Evolutionary conservation across 176 grass and related monocot genomes (phyloP).

Genomic region (Aegilops sharonensis): DNA sequence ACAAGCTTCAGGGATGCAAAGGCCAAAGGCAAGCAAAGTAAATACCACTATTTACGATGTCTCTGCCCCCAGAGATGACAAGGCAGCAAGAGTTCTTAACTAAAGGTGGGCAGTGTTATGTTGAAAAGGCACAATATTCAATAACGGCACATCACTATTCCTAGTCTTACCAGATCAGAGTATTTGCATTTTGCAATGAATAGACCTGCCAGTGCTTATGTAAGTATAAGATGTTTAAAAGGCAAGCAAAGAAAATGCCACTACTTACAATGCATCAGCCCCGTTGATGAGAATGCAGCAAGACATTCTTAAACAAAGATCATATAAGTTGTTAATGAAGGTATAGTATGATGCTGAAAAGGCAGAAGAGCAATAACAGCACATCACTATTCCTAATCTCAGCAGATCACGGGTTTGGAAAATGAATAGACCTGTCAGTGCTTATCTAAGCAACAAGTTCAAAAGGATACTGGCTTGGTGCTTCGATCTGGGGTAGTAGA

Average conservation of each 20-base stretch:
- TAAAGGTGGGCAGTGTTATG: not conserved
- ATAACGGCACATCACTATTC: too few relatives aligned
- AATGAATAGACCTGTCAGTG: too few relatives aligned
- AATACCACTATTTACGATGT: not conserved
- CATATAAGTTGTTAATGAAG: not conserved
- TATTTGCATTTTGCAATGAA: not conserved
- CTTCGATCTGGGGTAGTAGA: slow-evolving; percentile 5
- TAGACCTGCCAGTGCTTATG: not conserved
- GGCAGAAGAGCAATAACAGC: not conserved
- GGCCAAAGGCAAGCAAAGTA: not conserved
- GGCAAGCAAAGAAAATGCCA: not conserved
- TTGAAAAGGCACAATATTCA: not conserved
- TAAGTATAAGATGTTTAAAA: not conserved
- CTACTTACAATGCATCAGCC: rapidly evolving
- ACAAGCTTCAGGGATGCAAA: not conserved
- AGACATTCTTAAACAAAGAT: not conserved
- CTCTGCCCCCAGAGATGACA: not conserved
- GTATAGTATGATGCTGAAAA: not conserved
- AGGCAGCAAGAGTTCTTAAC: not conserved
- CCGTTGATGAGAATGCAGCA: not conserved
- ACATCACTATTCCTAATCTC: too few relatives aligned
- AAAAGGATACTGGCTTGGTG: slow-evolving; percentile 23
- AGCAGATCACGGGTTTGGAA: too few relatives aligned
- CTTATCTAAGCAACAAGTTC: not conserved
- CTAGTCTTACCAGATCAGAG: not conserved